Conservation (phyloP, 257 asterid species). For the Gynochthodes officinalis region DNA sequence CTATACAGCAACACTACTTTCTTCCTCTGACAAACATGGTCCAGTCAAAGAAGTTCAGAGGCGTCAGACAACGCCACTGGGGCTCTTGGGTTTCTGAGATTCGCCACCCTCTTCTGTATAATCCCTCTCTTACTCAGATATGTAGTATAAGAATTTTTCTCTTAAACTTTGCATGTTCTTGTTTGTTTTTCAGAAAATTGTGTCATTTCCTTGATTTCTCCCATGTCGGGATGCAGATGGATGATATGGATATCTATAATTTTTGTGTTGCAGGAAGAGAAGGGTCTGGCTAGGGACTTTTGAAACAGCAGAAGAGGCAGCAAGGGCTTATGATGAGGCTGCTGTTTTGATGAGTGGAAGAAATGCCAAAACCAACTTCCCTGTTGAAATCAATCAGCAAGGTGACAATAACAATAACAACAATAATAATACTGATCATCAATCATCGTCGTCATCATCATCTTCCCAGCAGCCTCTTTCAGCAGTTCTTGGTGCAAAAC, state of each 20-base stretch:
- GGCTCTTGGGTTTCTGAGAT: conserved; percentile 73
- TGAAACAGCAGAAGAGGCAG: conserved; percentile 61
- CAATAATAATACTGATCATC: background rate
- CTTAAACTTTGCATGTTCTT: no score
- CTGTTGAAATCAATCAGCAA: conserved; percentile 18
- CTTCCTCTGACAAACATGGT: conserved; percentile 34
- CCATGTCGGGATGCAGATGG: no score
- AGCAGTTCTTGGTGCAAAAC: conserved; percentile 39
- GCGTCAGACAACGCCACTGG: conserved; percentile 72
- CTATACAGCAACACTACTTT: background rate
- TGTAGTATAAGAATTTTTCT: no score
- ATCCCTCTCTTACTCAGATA: background rate
- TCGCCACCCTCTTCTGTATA: conserved; percentile 59
- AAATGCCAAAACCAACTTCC: conserved; percentile 61
- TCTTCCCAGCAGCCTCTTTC: conserved; percentile 28
- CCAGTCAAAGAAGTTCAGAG: conserved; percentile 56
- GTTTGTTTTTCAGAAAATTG: no score
- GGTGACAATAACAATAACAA: background rate
- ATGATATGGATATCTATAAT: no score
- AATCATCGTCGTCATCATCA: conserved; percentile 13
- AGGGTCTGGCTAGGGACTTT: conserved; percentile 65
- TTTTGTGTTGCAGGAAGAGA: conserved; percentile 34
- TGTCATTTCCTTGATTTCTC: no score
- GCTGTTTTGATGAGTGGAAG: conserved; percentile 54
- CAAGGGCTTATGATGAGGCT: conserved; percentile 57